Evolutionary conservation across 2,329 filamentous ascomycete species (phyloP), one percentile per base, ranked within the genome.

Genomic region (Cladosporium velox): DNA sequence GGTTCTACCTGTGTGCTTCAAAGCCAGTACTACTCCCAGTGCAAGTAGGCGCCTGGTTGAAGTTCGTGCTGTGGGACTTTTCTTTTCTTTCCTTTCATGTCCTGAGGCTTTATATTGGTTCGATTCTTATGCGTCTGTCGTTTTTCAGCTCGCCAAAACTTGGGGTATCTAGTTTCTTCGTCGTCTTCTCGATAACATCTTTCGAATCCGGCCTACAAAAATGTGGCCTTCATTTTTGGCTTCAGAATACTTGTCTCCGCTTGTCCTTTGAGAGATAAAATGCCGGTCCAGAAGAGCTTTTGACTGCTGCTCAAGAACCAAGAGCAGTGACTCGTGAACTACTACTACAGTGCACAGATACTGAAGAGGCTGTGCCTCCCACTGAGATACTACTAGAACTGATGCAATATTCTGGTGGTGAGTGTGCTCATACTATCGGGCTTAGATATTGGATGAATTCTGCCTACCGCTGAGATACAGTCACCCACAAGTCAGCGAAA

Each of bases 11-110:
- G 71, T 65, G 35, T 61, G 32, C 44, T 35, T n/a, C 64, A 63
- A 44, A 68, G 68, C 61, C 47, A 49, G 3, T 73, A 71, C 65
- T 72, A 73, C 67, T 70, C 69, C 8, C 71, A 72, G 66, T 72
- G 72, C 64, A 59, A 58, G 34, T 58, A 58, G 34, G 24, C 3
- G 8, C 11, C 18, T 21, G 28, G 18, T 21, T 34, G 18, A n/a
- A 21, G 10, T 4, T 34, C 28, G 18, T 34, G 51, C n/a, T 24
- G 30, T 4, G 30, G 30, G 28, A 34, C 15, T 34, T 6, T n/a
- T 47, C 28, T 18, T 2, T 18, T 34, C 41, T 1, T n/a, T n/a
- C 5, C 15, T 11, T 11, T 55, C 4, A 14, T n/a, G 52, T 34
- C 30, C 30, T 11, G 3, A 32, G 52, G 52, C 10, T 55, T 34